phyloP scores from a whole-genome alignment of 2,329 filamentous ascomycete species.

The Aspergillus ochraceoroseus region DNA sequence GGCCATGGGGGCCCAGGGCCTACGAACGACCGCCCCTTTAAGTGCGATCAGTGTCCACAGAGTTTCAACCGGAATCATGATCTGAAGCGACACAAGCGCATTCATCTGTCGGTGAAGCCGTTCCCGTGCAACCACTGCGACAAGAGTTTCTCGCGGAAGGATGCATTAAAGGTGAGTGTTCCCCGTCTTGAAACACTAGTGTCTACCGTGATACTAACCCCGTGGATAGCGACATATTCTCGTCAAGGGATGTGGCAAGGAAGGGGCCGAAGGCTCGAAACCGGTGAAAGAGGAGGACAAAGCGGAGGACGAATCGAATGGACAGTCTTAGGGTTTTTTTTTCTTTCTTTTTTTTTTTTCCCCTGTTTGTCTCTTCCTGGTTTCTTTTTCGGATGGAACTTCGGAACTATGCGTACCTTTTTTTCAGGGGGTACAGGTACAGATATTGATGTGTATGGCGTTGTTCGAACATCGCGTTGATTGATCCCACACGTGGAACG shows the following conservation, averaged over 20 bases:
- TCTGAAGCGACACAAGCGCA: constrained; percentile 89
- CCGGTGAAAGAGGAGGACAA: constrained; percentile 21
- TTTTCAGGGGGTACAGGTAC: not conserved
- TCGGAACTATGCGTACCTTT: too few species aligned
- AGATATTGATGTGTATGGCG: constrained; percentile 10
- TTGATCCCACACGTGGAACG: constrained; percentile 16
- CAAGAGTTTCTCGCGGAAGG: constrained; percentile 95
- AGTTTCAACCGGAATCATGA: constrained; percentile 97
- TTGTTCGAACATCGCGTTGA: constrained; percentile 11
- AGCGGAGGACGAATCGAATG: constrained; percentile 13
- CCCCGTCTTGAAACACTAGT: too few species aligned
- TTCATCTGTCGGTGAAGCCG: constrained; percentile 91
- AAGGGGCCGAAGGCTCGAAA: constrained; percentile 16
- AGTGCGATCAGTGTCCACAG: constrained; percentile 86
- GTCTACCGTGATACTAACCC: too few species aligned
- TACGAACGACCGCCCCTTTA: constrained; percentile 79
- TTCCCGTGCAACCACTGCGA: constrained; percentile 88
- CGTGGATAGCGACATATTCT: constrained; percentile 66
- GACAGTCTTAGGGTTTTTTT: constrained; percentile 3
- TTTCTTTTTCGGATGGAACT: too few species aligned
- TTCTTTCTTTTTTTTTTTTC: too few species aligned
- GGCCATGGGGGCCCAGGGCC: constrained; percentile 51
- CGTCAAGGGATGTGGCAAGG: constrained; percentile 63
- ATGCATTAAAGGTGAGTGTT: constrained; percentile 79
- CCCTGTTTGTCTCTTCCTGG: too few species aligned